Percentiles rank a stretch among this genome's conserved stretches.
phyloP scores from a whole-genome alignment of 305 asterid genomes.

The Stenogyne calaminthoides region DNA sequence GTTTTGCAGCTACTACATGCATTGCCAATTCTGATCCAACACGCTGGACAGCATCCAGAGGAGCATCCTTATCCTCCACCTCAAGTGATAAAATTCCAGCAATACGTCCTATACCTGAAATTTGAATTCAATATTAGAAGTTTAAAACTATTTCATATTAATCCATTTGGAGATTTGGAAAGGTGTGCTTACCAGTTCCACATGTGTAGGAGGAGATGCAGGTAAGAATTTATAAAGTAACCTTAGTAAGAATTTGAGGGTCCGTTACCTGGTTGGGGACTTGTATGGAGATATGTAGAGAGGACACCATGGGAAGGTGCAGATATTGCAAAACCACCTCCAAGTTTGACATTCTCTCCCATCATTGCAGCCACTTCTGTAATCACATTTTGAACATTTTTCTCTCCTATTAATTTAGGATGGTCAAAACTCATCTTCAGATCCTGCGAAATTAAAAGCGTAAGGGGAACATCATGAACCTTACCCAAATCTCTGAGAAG shows the following conservation, averaged over 20 bases:
- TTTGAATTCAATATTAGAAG: conserved; percentile 17
- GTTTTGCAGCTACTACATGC: conserved; percentile 95
- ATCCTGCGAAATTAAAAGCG: conserved; percentile 47
- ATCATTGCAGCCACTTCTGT: conserved; percentile 94
- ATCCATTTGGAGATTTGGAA: conserved; percentile 17
- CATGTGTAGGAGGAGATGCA: conserved; percentile 1
- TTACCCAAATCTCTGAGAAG: conserved; percentile 24
- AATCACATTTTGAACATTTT: conserved; percentile 71
- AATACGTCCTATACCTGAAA: conserved; percentile 85
- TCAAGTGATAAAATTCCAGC: conserved; percentile 91
- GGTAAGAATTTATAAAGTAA: neutral
- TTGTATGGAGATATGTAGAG: conserved; percentile 86
- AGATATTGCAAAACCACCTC: conserved; percentile 70
- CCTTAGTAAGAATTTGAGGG: conserved; percentile 13
- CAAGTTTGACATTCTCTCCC: conserved; percentile 98
- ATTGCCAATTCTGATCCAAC: conserved; percentile 94
- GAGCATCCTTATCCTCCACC: conserved; percentile 68
- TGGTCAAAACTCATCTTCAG: conserved; percentile 70
- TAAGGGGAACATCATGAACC: conserved; percentile 6
- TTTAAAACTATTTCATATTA: conserved; percentile 3
- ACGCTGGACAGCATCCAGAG: conserved; percentile 69
- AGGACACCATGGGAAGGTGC: conserved; percentile 76
- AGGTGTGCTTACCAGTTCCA: neutral
- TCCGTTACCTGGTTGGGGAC: conserved; percentile 80
- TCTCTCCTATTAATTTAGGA: conserved; percentile 85